Evolutionary conservation across 108 stramenopile genomes (phyloP).

Genomic region (Schizochytrium sp.): DNA sequence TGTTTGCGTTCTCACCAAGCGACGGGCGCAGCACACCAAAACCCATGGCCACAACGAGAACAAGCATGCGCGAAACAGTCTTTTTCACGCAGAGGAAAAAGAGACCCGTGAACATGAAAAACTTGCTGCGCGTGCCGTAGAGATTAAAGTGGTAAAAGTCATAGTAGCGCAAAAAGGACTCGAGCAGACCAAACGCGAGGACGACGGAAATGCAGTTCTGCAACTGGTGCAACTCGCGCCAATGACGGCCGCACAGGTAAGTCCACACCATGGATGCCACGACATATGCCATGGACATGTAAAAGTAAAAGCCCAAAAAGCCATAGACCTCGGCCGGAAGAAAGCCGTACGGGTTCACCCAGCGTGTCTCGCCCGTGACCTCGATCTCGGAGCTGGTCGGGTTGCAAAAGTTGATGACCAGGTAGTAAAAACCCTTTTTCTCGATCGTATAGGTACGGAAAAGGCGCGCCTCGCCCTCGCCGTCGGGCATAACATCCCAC

Average conservation of each 20-base stretch:
- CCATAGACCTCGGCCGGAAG: not conserved
- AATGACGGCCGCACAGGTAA: not conserved
- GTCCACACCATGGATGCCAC: not conserved
- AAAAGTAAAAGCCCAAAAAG: not conserved
- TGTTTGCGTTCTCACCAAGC: not conserved
- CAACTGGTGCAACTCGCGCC: not conserved
- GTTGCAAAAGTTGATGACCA: not conserved
- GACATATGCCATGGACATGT: not conserved
- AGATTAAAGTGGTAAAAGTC: not conserved
- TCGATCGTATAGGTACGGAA: not conserved
- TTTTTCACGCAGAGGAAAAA: slow-evolving; percentile 2
- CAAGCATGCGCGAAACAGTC: not conserved
- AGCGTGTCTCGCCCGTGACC: not conserved
- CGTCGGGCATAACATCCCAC: not conserved
- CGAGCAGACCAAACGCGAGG: not conserved
- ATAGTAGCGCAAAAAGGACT: not conserved
- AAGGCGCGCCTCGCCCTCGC: not conserved
- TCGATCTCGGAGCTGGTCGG: not conserved
- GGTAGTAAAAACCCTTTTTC: not conserved
- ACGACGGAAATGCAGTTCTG: not conserved
- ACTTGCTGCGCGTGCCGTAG: not conserved
- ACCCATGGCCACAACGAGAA: not conserved
- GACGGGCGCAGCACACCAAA: not conserved
- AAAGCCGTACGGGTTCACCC: slow-evolving; percentile 5
- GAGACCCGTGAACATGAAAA: not conserved